A percentile compares a stretch with the other conserved stretches of the same genome.
These are phyloP conservation scores for Fusarium gaditjirri DNA, from an alignment of 2,329 filamentous ascomycete species.

Conservation along the genomic window DNA sequence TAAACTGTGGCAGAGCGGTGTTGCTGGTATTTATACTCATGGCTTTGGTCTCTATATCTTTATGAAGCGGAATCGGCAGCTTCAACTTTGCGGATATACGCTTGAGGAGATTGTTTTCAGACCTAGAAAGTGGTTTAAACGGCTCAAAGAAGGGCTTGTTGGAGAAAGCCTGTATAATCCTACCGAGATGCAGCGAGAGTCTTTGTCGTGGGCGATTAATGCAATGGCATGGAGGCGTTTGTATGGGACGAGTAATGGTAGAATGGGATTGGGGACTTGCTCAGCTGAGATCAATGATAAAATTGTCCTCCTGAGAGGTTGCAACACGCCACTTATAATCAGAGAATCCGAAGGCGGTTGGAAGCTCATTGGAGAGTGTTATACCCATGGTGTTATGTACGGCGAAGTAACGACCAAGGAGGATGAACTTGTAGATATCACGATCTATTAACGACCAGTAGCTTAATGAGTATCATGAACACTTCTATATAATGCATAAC, in stretches of 20 bases:
- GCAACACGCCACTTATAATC: not conserved
- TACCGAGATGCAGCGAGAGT: not conserved
- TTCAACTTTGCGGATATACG: not conserved
- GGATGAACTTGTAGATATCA: not conserved
- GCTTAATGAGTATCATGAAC: not conserved
- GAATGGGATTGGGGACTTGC: not conserved
- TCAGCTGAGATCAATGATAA: not conserved
- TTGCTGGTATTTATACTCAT: not conserved
- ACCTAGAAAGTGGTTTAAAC: not conserved
- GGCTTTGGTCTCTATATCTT: not conserved
- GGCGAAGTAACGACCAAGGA: not conserved
- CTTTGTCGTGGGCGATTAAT: constrained; percentile 4
- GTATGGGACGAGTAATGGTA: not conserved
- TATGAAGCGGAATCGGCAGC: not conserved
- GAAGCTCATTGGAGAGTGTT: constrained; percentile 3
- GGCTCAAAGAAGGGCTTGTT: not conserved
- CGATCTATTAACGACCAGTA: not conserved
- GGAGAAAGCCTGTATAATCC: not conserved
- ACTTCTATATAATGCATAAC: not conserved
- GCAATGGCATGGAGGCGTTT: not conserved
- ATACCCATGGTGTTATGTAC: constrained; percentile 3
- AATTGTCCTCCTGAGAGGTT: not conserved
- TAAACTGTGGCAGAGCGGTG: not conserved
- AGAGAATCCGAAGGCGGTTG: accelerated
- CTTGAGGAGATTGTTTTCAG: not conserved